A percentile compares a stretch with the other conserved stretches of the same genome.
phyloP scores from a whole-genome alignment of 129 eudicot genomes.

The Artemisia tridentata region DNA sequence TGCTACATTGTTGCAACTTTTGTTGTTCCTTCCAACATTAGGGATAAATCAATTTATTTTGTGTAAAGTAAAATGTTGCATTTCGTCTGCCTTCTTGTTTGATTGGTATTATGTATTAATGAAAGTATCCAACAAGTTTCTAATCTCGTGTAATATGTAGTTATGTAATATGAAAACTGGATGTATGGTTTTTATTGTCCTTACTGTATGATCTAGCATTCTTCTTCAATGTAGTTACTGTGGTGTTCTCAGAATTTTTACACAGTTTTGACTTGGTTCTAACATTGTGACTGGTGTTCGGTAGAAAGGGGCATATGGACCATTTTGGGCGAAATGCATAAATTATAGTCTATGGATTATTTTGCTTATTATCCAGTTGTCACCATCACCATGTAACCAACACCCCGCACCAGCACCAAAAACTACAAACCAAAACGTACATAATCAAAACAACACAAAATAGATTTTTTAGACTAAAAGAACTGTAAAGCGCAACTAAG shows the following conservation, averaged over 20 bases:
- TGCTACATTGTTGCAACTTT: neutral
- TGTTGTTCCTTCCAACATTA: neutral
- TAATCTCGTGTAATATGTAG: neutral
- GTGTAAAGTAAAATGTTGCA: constrained; percentile 9
- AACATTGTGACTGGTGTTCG: neutral
- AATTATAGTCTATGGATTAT: no score
- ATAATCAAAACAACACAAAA: neutral
- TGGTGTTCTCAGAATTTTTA: neutral
- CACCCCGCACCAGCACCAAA: no score
- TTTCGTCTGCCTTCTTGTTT: constrained; percentile 11
- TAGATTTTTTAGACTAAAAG: neutral
- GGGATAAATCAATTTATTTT: neutral
- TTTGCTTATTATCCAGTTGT: no score
- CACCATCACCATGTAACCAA: no score
- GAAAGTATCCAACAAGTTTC: neutral
- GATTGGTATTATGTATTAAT: neutral
- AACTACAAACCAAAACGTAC: no score
- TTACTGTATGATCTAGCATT: constrained; percentile 7
- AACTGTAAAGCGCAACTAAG: neutral
- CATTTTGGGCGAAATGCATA: no score
- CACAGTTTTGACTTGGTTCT: neutral
- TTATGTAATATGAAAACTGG: neutral
- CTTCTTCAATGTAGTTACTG: neutral
- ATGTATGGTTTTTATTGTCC: neutral
- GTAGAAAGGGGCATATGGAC: neutral